Percentiles rank a stretch among this genome's conserved stretches.
phyloP scores from a whole-genome alignment of 1,284 basidiomycete genomes.

The Leccinum fallax region DNA sequence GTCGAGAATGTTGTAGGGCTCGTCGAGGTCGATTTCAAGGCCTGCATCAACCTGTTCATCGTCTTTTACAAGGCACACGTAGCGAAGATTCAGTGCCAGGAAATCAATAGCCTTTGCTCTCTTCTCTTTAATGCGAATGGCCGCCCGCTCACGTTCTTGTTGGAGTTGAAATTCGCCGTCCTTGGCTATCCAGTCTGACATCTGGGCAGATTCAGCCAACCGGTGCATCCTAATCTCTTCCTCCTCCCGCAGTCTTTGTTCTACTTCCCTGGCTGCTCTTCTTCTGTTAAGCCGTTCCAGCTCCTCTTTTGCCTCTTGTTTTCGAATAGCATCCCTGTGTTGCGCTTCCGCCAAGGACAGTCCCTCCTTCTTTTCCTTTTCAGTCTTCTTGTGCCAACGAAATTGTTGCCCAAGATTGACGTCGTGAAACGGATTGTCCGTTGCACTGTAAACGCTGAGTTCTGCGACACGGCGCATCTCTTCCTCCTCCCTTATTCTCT shows the following conservation, averaged over 20 bases:
- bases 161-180: constrained; percentile 98
- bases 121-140: constrained; percentile 94
- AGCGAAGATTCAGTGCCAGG: constrained; percentile 89
- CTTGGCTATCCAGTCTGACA: constrained; percentile 97
- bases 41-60: constrained; percentile 77
- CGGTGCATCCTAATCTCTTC: constrained; percentile 89
- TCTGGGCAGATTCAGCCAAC: constrained; percentile 91
- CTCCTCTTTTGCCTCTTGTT: constrained; percentile 94
- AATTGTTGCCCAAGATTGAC: constrained; percentile 95
- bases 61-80: constrained; percentile 72
- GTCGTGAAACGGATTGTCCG: constrained; percentile 97
- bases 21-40: constrained; percentile 96
- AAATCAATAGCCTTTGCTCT: constrained; percentile 96
- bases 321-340: constrained; percentile 76
- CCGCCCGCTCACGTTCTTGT: constrained; percentile 88
- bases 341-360: constrained; percentile 81
- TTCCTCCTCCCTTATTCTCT: constrained; percentile 80
- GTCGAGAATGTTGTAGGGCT: constrained; percentile 96
- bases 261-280: constrained; percentile 90
- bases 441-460: constrained; percentile 90
- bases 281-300: constrained; percentile 88
- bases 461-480: constrained; percentile 87
- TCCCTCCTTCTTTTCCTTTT: constrained; percentile 92
- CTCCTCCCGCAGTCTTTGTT: constrained; percentile 86
- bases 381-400: constrained; percentile 97